Percentiles rank a stretch among this genome's conserved stretches.
phyloP scores from a whole-genome alignment of 1,284 basidiomycete genomes.

The Uromyces viciae-fabae region DNA sequence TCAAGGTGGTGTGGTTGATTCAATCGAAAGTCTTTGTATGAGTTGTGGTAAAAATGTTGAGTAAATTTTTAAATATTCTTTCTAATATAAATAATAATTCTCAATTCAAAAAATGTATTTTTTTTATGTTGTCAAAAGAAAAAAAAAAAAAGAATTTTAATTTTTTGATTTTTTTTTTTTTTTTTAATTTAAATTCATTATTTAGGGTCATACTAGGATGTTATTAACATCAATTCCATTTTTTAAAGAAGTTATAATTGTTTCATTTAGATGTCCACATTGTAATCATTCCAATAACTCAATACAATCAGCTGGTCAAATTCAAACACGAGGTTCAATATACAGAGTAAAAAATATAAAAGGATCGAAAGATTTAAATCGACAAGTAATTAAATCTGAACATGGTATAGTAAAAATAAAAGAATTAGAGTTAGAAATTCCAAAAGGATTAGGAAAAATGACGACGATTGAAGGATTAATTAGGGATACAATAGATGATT shows the following conservation, averaged over 20 bases:
- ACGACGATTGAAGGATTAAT: slow-evolving; percentile 94
- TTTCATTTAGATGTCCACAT: slow-evolving; percentile 91
- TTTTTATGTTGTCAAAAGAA: background rate
- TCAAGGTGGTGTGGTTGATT: slow-evolving; percentile 48
- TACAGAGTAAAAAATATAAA: slow-evolving; percentile 79
- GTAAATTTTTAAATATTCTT: background rate
- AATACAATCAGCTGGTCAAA: slow-evolving; percentile 83
- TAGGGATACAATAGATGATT: slow-evolving; percentile 76
- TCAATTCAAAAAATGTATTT: background rate
- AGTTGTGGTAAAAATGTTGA: slow-evolving; percentile 67
- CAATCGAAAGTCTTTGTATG: slow-evolving; percentile 89
- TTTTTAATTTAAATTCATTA: too few species aligned
- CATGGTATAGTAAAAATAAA: slow-evolving; percentile 77
- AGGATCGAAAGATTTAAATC: slow-evolving; percentile 71
- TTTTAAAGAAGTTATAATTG: slow-evolving; percentile 91
- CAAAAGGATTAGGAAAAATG: slow-evolving; percentile 64
- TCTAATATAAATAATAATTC: background rate
- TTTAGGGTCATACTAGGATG: slow-evolving; percentile 79
- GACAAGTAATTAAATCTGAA: slow-evolving; percentile 88
- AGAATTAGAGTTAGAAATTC: slow-evolving; percentile 82
- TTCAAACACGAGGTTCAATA: slow-evolving; percentile 62
- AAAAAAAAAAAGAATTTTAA: background rate
- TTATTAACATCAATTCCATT: slow-evolving; percentile 93
- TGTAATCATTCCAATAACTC: slow-evolving; percentile 90
- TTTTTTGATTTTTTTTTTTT: background rate